Base-by-base conservation (phyloP, 768 basidiomycete species). In the Auriscalpium orientale region DNA sequence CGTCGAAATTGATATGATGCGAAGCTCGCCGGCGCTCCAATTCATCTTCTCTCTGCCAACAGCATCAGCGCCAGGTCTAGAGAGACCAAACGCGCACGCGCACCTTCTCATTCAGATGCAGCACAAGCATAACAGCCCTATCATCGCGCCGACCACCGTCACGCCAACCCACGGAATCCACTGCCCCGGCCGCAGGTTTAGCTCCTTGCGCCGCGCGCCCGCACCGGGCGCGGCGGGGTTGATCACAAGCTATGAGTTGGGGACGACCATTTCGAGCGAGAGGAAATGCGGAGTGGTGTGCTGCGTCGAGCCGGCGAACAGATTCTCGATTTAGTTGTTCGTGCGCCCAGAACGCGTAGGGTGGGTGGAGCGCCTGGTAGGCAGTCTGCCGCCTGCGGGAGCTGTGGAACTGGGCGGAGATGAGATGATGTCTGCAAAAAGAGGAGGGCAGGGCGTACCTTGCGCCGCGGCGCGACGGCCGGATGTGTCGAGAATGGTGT, bases 81-180 rank as follows among this genome's bases (percentile, higher is more conserved):
- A 38, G 6, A 47, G 44, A 54, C 21, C 18, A 15, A 22, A 45
- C 37, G 45, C 20, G 46, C 35, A 15, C 2, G 67, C 85, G 9
- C 56, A 90, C 92, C 85, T 95, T 95, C 69, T 99, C 97, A 62
- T 85, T 92, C 64, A 93, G 66, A 75, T 95, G 93, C 66, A 99
- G 68, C 46, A 91, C 81, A 37, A 95, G 78, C 40, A 95, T 91
- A 51, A 95, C 89, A 99, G 71, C 46, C 91, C 64, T 10, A 81
- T 65, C 51, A 87, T 91, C 13, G 86, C 82, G 3, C 79, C 82
- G 8, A 95, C 73, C 0, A 95, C 86, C 0, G 89, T 91, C 45
- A 91, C 71, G n/a, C 89, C 95, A 13, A 99, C 97, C 91, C 88
- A 95, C 1, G 93, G 92, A 58, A 98, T 93, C 94, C 95, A 99